Percentiles rank a stretch among this genome's conserved stretches.
phyloP scores from a whole-genome alignment of 2,329 filamentous ascomycete species.

The Metarhizium brunneum region DNA sequence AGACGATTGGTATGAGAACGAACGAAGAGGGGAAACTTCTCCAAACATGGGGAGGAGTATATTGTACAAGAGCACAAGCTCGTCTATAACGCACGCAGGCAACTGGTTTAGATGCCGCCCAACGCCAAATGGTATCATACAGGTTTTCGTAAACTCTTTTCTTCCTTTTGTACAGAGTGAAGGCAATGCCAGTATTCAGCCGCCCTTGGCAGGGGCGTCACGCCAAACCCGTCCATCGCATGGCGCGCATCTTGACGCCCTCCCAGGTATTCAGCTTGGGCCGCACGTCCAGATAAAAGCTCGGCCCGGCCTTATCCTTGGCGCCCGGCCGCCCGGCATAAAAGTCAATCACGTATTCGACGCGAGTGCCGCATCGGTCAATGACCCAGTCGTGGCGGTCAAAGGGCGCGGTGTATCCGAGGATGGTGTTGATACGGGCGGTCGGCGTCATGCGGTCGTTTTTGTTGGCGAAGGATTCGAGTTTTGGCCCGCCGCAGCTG shows the following conservation, averaged over 20 bases:
- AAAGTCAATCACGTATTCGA: conserved; percentile 98
- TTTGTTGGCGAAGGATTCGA: conserved; percentile 76
- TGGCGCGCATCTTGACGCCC: conserved; percentile 56
- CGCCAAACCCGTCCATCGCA: conserved; percentile 39
- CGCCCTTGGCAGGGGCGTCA: conserved; percentile 17
- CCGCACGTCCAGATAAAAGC: conserved; percentile 59
- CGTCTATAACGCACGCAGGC: neutral
- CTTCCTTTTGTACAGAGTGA: neutral
- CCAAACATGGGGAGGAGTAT: neutral
- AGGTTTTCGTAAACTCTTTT: conserved; percentile 8
- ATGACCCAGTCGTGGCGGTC: conserved; percentile 97
- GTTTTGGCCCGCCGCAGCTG: conserved; percentile 62
- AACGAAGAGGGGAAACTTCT: neutral
- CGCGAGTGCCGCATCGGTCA: conserved; percentile 72
- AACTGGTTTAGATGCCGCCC: neutral
- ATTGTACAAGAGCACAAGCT: conserved; percentile 1
- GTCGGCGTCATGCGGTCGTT: conserved; percentile 65
- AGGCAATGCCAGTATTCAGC: neutral
- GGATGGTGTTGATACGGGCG: conserved; percentile 69
- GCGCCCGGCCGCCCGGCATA: conserved; percentile 60
- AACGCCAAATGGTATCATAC: conserved; percentile 17
- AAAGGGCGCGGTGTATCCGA: conserved; percentile 89
- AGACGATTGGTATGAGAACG: neutral
- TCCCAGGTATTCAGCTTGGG: conserved; percentile 62
- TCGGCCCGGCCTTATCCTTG: conserved; percentile 30